These are phyloP conservation scores for Neofusicoccum ribis DNA, from an alignment of 2,329 filamentous ascomycete genomes.

Conservation along the genomic window DNA sequence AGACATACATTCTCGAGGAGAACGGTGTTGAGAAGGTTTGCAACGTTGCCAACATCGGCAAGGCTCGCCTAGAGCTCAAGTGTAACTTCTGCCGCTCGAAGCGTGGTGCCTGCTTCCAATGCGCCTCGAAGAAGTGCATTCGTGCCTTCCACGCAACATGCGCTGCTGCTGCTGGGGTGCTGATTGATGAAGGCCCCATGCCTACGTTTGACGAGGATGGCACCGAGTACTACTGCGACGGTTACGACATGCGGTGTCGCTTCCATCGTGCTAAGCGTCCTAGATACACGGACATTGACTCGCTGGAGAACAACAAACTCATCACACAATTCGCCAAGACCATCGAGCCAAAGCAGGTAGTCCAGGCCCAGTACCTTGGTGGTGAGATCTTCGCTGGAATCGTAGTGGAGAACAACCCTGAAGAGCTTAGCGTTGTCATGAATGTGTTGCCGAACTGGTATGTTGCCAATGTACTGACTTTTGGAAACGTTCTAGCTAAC, in stretches of 20 bases:
- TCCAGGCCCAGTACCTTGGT: constrained; percentile 81
- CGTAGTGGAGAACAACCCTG: constrained; percentile 76
- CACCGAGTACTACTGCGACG: constrained; percentile 87
- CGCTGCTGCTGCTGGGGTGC: constrained; percentile 85
- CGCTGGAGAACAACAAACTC: constrained; percentile 68
- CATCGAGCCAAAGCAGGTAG: constrained; percentile 71
- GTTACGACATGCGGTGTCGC: constrained; percentile 89
- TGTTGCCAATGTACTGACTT: constrained; percentile 36
- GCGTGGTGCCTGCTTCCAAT: constrained; percentile 95
- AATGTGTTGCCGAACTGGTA: constrained; percentile 85
- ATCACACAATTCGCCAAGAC: constrained; percentile 68
- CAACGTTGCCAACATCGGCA: constrained; percentile 78
- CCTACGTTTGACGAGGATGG: constrained; percentile 88
- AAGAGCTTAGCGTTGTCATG: constrained; percentile 74
- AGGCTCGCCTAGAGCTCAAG: constrained; percentile 85
- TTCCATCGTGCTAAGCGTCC: constrained; percentile 89
- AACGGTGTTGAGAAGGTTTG: constrained; percentile 72
- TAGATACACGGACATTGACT: constrained; percentile 68
- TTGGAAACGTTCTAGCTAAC: constrained; percentile 21
- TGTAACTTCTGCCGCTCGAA: constrained; percentile 94
- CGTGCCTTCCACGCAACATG: constrained; percentile 94
- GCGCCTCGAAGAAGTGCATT: constrained; percentile 90
- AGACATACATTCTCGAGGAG: constrained; percentile 82
- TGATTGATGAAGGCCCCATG: constrained; percentile 83
- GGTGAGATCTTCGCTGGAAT: constrained; percentile 89